phyloP scores from a whole-genome alignment of 805 yeast genomes.

The Pichia thaimueangensis region DNA sequence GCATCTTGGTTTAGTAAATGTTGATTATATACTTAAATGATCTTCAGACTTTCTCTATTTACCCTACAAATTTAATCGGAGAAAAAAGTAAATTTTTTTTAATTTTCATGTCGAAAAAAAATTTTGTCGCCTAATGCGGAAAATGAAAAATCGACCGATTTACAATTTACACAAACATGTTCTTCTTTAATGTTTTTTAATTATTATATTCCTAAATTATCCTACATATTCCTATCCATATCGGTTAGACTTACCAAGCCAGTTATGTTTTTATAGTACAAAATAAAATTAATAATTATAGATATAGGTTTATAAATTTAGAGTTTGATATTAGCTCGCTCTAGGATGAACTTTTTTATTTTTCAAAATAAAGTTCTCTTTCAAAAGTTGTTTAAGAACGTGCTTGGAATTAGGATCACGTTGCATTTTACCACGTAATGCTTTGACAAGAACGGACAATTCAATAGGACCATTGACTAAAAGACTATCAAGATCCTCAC shows the following conservation, averaged over 20 bases:
- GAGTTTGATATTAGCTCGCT: neutral
- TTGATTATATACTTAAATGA: too few relatives aligned
- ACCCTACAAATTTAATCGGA: too few relatives aligned
- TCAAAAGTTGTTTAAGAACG: slow-evolving; percentile 41
- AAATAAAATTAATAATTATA: neutral
- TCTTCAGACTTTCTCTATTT: neutral
- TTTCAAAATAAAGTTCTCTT: slow-evolving; percentile 25
- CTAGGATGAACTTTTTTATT: slow-evolving; percentile 28
- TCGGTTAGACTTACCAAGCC: too few relatives aligned
- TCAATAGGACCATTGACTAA: slow-evolving; percentile 48
- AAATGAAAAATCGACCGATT: neutral
- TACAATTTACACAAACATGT: too few relatives aligned
- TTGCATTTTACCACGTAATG: slow-evolving; percentile 55
- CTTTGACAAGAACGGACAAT: slow-evolving; percentile 51
- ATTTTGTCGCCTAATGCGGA: neutral
- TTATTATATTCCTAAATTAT: too few relatives aligned
- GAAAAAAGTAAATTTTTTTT: too few relatives aligned
- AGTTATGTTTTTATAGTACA: neutral
- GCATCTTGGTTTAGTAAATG: too few relatives aligned
- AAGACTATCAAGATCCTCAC: slow-evolving; percentile 61
- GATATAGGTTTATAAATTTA: too few relatives aligned
- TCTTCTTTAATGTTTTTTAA: too few relatives aligned
- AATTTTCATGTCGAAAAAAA: too few relatives aligned
- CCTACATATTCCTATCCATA: too few relatives aligned
- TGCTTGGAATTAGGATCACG: slow-evolving; percentile 58